These are phyloP conservation scores for Aureobasidium sp. DNA, from an alignment of 2,329 filamentous ascomycete genomes.

Conservation along the genomic window DNA sequence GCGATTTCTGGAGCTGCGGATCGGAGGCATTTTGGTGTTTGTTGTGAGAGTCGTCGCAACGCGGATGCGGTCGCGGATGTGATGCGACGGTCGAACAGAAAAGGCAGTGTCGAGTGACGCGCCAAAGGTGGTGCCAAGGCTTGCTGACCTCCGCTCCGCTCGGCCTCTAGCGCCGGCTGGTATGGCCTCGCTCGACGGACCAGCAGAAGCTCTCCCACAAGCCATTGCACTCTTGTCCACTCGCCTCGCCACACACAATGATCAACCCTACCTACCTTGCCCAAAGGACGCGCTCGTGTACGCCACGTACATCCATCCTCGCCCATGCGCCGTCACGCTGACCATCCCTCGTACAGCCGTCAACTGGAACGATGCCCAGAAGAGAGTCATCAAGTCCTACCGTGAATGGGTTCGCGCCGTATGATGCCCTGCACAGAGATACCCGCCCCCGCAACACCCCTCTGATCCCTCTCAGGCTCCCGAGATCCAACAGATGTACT, in stretches of 20 bases:
- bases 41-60: neutral
- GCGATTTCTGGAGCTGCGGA: slow-evolving; percentile 66
- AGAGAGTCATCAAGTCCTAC: slow-evolving; percentile 81
- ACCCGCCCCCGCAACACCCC: neutral
- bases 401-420: slow-evolving; percentile 95
- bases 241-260: slow-evolving; percentile 38
- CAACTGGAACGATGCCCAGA: slow-evolving; percentile 84
- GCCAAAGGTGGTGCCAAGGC: neutral
- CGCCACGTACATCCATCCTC: slow-evolving; percentile 18
- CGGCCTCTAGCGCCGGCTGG: neutral
- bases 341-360: slow-evolving; percentile 52
- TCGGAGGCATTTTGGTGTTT: slow-evolving; percentile 58
- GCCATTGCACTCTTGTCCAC: neutral
- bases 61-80: neutral
- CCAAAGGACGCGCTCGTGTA: slow-evolving; percentile 48
- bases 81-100: neutral
- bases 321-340: slow-evolving; percentile 16
- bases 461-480: slow-evolving; percentile 58
- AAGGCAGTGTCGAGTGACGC: neutral
- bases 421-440: slow-evolving; percentile 41
- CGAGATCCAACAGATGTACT: slow-evolving; percentile 97
- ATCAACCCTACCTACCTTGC: slow-evolving; percentile 90
- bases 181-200: neutral
- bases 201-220: neutral
- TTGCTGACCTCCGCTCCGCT: neutral